Evolutionary conservation across 345 rosid species (phyloP), one percentile per base, ranked within the genome.

Genomic region (Carallia brachiata): DNA sequence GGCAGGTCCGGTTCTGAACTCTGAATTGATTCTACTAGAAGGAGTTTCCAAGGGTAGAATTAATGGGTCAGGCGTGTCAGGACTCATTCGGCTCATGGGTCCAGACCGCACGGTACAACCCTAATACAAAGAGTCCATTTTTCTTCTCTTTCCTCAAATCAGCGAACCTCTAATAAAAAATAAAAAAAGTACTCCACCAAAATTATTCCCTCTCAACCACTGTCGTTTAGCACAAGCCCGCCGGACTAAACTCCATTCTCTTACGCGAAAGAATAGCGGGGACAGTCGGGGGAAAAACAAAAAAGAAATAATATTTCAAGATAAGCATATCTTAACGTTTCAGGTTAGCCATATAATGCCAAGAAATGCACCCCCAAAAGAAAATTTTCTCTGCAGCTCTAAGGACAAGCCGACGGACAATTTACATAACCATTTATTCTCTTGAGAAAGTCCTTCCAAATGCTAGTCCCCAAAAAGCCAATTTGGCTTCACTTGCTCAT

Each of bases 361-460:
- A 67, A 12, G 58, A 58, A 66, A 73, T 36, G 65, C 50, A 68
- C 74, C 75, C 60, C 75, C 60, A 9, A 56, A 56, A 23, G 32
- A 56, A 56, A 56, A 65, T 67, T 76, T 87, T 79, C 79, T 61
- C 73, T 63, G 54, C 74, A 76, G 73, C 63, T 64, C 63, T 70
- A 16, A 75, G 48, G 68, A 57, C 74, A 74, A 73, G 57, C 68
- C 67, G 75, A 75, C 81, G 53, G 30, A 27, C 61, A 62, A 72
- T 69, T 62, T 44, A 80, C 81, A 86, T 75, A 84, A 84, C 73
- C 84, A 68, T 67, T 54, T 71, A 84, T 86, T 81, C 85, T 73
- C 80, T 70, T 62, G 61, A 52, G 23, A 62, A 63, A 72, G 36
- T 36, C 28, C 79, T 56, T 82, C 90, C 93, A 89, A 86, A 71